Base-by-base conservation (phyloP, 2,329 filamentous ascomycete species). In the Xylariaceae sp. region DNA sequence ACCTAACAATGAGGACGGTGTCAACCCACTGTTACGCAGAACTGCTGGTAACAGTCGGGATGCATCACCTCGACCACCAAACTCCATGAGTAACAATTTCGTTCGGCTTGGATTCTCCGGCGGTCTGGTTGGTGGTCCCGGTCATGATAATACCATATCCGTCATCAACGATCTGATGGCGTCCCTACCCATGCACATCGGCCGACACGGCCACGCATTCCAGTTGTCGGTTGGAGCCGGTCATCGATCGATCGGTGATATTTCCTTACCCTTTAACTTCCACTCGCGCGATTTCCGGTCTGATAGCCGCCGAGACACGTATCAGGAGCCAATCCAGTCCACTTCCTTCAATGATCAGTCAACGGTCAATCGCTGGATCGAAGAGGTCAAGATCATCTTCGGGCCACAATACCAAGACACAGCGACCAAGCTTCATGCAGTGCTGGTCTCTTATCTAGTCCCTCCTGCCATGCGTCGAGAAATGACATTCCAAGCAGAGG, bases 341-440 rank as follows among this genome's bases (percentile, higher is more conserved):
- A 86, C 92, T 22, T 76, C 84, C 2, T 97, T 97, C 68, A 74
- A 79, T 17, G 78, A 90, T 9, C 82, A 84, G 36, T 78, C 82
- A 9, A 97, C 94, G 1, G 76, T 80, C 50, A 79, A 81, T 48
- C 86, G 94, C 55, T 99, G 95, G 87, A 83, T 89, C 65, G 90
- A 97, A 65, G 95, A 97, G 69, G 87, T 91, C 9, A 86, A 87
- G 57, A 85, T 99, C 69, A 79, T 97, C 1, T 97, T 94, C 69
- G 88, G 89, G 22, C 72, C 76, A 18, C 77, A 73, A 45, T 81
- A 86, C 47, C 67, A 81, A 3, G 91, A 96, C 45, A 88, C 88
- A 65, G 81, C 85, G 2, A 77, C 81, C 54, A 82, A 82, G 48
- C 77, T 96, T 14, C 73, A 86, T 57, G 86, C 82, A 59, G 80